Base-by-base conservation (phyloP, 2,329 filamentous ascomycete genomes). In the Trichoderma oligosporum region DNA sequence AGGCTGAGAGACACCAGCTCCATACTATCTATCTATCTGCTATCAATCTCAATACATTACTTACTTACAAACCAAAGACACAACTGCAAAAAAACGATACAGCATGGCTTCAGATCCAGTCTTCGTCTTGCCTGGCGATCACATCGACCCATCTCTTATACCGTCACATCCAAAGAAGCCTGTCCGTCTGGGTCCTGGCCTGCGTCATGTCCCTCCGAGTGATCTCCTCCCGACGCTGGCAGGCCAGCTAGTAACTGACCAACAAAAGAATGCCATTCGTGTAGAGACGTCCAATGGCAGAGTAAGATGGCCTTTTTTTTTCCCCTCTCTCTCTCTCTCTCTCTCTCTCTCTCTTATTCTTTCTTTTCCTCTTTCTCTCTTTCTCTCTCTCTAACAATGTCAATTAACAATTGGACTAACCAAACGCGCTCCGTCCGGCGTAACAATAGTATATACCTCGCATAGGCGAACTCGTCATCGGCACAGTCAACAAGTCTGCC, bases 381-480 rank as follows among this genome's bases (percentile, higher is more conserved):
- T 27, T 9, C 20, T 35, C 2, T n/a, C n/a, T n/a, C n/a, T n/a
- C n/a, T n/a, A n/a, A n/a, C n/a, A n/a, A n/a, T n/a, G n/a, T n/a
- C n/a, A n/a, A n/a, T n/a, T n/a, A n/a, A n/a, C n/a, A n/a, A n/a
- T n/a, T n/a, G n/a, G n/a, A n/a, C n/a, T n/a, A n/a, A n/a, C n/a
- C n/a, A n/a, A n/a, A n/a, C n/a, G n/a, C n/a, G n/a, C n/a, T n/a
- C n/a, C n/a, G n/a, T n/a, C n/a, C n/a, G n/a, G n/a, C n/a, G n/a
- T n/a, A n/a, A n/a, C n/a, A 71, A 35, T 53, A 94, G 83, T 99
- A 97, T 69, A 78, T 84, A 33, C 91, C 94, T 11, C 81, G 84
- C 16, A 76, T 82, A n/a, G 87, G 87, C 68, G 94, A 99, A 71
- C 83, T 96, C 46, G 86, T 97, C 63, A 89, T 99, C 68, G 92